phyloP scores from a whole-genome alignment of 495 filamentous ascomycete species.

The Aspergillus panamensis region DNA sequence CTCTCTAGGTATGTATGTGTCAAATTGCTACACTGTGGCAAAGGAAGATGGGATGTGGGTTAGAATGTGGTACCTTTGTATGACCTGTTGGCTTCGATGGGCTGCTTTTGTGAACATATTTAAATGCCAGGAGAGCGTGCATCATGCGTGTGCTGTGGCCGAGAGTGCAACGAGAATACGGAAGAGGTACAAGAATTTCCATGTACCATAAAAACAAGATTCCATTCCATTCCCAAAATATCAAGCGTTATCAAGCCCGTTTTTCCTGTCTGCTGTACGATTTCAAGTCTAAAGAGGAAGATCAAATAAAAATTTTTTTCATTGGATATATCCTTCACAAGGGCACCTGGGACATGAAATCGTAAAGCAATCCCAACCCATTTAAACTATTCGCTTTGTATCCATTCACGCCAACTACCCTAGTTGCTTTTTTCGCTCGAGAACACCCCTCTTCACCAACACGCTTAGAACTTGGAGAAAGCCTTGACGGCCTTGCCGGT shows the following conservation, averaged over 20 bases:
- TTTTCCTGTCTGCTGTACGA: slow-evolving; percentile 27
- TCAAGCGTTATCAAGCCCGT: neutral
- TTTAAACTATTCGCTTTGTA: slow-evolving; percentile 40
- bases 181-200: too few relatives aligned
- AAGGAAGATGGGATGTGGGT: too few relatives aligned
- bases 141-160: too few relatives aligned
- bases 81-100: too few relatives aligned
- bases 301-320: slow-evolving; percentile 45
- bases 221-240: neutral
- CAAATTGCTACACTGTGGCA: too few relatives aligned
- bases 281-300: slow-evolving; percentile 30
- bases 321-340: slow-evolving; percentile 48
- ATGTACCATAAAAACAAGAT: too few relatives aligned
- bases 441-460: slow-evolving; percentile 33
- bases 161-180: too few relatives aligned
- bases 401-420: slow-evolving; percentile 46
- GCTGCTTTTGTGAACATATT: too few relatives aligned
- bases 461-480: slow-evolving; percentile 92
- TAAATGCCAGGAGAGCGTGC: too few relatives aligned
- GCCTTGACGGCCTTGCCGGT: slow-evolving; percentile 96
- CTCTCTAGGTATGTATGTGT: too few relatives aligned
- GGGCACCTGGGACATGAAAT: slow-evolving; percentile 49
- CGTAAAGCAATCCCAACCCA: slow-evolving; percentile 49
- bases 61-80: too few relatives aligned
- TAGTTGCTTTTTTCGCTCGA: slow-evolving; percentile 37